phyloP scores from a whole-genome alignment of 768 basidiomycete species.

The Galerina marginata region DNA sequence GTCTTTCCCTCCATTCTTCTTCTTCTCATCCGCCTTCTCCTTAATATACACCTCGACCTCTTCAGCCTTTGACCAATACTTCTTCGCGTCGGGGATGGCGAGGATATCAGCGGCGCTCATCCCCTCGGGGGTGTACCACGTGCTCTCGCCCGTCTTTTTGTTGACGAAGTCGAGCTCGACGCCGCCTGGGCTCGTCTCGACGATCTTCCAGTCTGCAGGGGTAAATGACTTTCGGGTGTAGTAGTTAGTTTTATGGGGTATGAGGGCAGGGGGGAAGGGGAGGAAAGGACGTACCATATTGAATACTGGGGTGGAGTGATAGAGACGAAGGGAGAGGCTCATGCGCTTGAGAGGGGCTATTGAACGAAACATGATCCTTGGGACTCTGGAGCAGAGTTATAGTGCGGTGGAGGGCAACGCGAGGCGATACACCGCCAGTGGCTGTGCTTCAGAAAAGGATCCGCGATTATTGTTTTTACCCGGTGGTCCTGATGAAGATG shows the following conservation, averaged over 20 bases:
- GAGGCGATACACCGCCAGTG: too few relatives aligned
- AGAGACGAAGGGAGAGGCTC: not conserved
- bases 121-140: conserved; percentile 15
- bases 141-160: conserved; percentile 12
- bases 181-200: conserved; percentile 18
- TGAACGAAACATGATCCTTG: not conserved
- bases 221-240: not conserved
- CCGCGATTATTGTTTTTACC: too few relatives aligned
- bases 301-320: not conserved
- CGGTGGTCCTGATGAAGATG: too few relatives aligned
- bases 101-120: conserved; percentile 17
- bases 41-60: conserved; percentile 10
- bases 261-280: not conserved
- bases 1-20: not conserved
- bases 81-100: conserved; percentile 13
- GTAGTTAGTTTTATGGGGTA: not conserved
- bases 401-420: too few relatives aligned
- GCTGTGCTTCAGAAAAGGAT: too few relatives aligned
- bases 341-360: not conserved
- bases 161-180: conserved; percentile 17
- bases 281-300: not conserved
- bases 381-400: too few relatives aligned
- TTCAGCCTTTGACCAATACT: conserved; percentile 5
- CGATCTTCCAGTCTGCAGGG: conserved; percentile 20
- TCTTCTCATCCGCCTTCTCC: not conserved